Evolutionary conservation across 495 filamentous ascomycete genomes (phyloP).

Genomic region (Saxophila tyrrhenica): DNA sequence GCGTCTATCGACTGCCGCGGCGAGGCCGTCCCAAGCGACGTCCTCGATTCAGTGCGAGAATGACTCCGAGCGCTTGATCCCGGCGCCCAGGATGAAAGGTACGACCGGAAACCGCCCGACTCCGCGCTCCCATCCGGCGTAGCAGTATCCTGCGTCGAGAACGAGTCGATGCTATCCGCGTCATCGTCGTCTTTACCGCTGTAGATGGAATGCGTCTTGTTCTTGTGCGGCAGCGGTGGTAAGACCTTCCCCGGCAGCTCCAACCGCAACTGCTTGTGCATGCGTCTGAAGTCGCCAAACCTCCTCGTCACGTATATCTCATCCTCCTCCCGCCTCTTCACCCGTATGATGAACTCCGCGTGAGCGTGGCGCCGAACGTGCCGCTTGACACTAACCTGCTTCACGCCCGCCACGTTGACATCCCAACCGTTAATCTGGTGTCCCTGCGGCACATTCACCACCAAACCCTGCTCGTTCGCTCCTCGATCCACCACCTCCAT

Average conservation of each 20-base stretch:
- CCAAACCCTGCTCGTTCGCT: constrained; percentile 76
- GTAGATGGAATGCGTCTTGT: constrained; percentile 51
- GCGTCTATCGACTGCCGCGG: constrained; percentile 13
- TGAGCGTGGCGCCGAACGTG: constrained; percentile 86
- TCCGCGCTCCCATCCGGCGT: background rate
- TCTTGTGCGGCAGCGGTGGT: constrained; percentile 78
- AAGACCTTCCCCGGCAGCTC: constrained; percentile 89
- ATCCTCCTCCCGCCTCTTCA: constrained; percentile 56
- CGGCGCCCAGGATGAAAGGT: constrained; percentile 17
- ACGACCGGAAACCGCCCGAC: constrained; percentile 29
- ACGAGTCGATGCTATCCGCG: constrained; percentile 53
- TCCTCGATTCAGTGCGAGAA: constrained; percentile 16
- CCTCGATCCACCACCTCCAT: constrained; percentile 91
- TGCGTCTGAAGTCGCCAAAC: constrained; percentile 74
- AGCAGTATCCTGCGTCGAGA: constrained; percentile 33
- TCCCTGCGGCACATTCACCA: constrained; percentile 78
- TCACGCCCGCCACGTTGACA: constrained; percentile 86
- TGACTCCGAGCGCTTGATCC: constrained; percentile 19
- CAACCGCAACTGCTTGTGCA: constrained; percentile 66
- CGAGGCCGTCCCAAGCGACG: constrained; percentile 3
- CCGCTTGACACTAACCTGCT: constrained; percentile 67
- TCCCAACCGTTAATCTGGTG: constrained; percentile 92
- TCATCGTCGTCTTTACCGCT: constrained; percentile 53
- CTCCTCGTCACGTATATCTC: constrained; percentile 71
- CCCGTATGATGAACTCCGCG: constrained; percentile 83